Base-by-base conservation (phyloP, 192 early-diverging fungal genomes). In the Mortierella claussenii region DNA sequence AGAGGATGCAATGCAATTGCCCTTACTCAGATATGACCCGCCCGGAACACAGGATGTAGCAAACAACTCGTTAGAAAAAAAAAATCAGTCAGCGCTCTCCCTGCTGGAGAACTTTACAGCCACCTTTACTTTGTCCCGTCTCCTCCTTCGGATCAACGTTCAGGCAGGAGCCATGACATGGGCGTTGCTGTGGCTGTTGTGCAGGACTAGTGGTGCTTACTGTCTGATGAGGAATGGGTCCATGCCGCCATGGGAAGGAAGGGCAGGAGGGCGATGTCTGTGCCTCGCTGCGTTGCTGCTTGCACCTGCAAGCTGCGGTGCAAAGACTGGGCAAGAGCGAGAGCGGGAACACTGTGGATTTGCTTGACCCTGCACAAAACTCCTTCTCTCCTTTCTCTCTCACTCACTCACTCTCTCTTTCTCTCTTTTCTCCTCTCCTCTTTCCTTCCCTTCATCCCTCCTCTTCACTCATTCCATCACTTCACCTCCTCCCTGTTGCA, bases 1-100 rank as follows among this genome's bases (percentile, higher is more conserved):
- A 42, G 17, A 42, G 40, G 45, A 5, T 46, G 45, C 21, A n/a
- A n/a, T n/a, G n/a, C 2, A 23, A n/a, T 56, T 42, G 32, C 2
- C 42, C 8, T 56, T 56, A 56, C 54, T 56, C 36, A 56, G 54
- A 30, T 30, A 56, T 56, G 54, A 42, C 7, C 54, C 33, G 54
- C 21, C 21, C 21, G 21, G 6, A 15, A 7, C 5, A 21, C 45
- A 10, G 21, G 45, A 17, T 13, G 45, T 46, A 46, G 21, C 45
- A 46, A 20, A 17, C 18, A 20, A 7, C 4, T 46, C 4, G 45
- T 5, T n/a, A 10, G 3, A 46, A 46, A 46, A 46, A 20, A 17
- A 46, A 46, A 46, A 46, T 46, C 15, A n/a, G 45, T 21, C 10
- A 21, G 45, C 15, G n/a, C n/a, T n/a, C n/a, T n/a, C n/a, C n/a